Base-by-base conservation (phyloP, 441 rosid species). In the Lepidium campestre region DNA sequence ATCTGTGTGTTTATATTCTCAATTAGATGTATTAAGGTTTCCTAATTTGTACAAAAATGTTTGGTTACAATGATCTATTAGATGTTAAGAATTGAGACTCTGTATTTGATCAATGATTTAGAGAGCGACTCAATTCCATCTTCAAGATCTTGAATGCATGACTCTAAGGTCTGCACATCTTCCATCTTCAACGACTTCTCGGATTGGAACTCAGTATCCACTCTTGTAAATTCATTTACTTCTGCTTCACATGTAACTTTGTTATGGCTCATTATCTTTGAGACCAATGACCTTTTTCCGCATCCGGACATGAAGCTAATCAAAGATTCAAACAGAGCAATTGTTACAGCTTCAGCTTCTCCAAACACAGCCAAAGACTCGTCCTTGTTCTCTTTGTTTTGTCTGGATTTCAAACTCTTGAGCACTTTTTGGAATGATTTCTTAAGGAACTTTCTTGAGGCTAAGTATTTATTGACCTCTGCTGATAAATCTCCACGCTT, bases 131-230 rank as follows among this genome's bases (percentile, higher is more conserved):
- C 81, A 32, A 67, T 13, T 42, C 75, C 84, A 56, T 78, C 75
- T 59, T 78, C 76, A 23, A 84, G 74, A 75, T 81, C 79, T 76
- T 76, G 79, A 74, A 82, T 78, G 68, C 79, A 68, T 32, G 62
- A 15, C 13, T 82, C 85, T 65, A 81, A 37, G 29, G 13, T 73
- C 52, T 78, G 84, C 3, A 75, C 55, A 31, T 73, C 63, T 10
- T 78, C 75, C 18, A 34, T 52, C 50, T 61, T 70, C 32, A 61
- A 20, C 2, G 32, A 27, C 11, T 67, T 69, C 40, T 77, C 63
- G 4, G 64, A 52, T 23, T 73, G 65, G 27, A 78, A 23, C 13
- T 70, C 70, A 10, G 63, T 54, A 20, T 81, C 83, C 8, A 63
- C 60, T 49, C 0, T 59, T 53, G 70, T 70, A 52, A 83, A 71